These are phyloP conservation scores for Clarkia xantiana DNA, from an alignment of 345 rosid genomes.

Conservation along the genomic window DNA sequence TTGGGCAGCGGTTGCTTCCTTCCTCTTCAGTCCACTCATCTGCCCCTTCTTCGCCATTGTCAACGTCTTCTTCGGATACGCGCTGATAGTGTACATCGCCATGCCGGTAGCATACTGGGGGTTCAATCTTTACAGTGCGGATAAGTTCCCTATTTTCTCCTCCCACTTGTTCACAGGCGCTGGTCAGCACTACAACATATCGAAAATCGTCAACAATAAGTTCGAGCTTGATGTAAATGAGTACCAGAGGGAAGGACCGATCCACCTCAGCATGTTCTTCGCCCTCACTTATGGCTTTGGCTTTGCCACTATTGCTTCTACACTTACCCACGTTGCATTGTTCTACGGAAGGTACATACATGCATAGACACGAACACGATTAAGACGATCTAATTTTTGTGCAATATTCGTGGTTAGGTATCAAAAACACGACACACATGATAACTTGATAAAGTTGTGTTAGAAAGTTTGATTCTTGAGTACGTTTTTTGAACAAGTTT, in stretches of 20 bases:
- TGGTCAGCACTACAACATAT: constrained; percentile 11
- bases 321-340: constrained; percentile 65
- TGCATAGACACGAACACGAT: too few species aligned
- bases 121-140: constrained; percentile 4
- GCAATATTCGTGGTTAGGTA: too few species aligned
- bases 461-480: too few species aligned
- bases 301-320: constrained; percentile 80
- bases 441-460: too few species aligned
- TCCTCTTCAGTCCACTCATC: constrained; percentile 11
- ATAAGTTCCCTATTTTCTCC: constrained; percentile 11
- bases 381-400: too few species aligned
- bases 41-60: constrained; percentile 12
- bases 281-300: constrained; percentile 70
- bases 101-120: constrained; percentile 12
- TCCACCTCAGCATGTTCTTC: constrained; percentile 78
- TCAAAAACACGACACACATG: too few species aligned
- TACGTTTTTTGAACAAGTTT: too few species aligned
- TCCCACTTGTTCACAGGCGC: constrained; percentile 11
- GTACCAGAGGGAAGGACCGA: constrained; percentile 48
- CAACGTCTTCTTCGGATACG: constrained; percentile 8
- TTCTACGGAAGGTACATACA: constrained; percentile 70
- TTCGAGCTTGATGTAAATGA: constrained; percentile 8
- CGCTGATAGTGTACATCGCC: constrained; percentile 1
- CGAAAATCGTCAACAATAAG: constrained; percentile 9
- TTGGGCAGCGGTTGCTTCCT: constrained; percentile 9